These are phyloP conservation scores for Leccinum arenicola DNA, from an alignment of 768 basidiomycete genomes.

Conservation along the genomic window DNA sequence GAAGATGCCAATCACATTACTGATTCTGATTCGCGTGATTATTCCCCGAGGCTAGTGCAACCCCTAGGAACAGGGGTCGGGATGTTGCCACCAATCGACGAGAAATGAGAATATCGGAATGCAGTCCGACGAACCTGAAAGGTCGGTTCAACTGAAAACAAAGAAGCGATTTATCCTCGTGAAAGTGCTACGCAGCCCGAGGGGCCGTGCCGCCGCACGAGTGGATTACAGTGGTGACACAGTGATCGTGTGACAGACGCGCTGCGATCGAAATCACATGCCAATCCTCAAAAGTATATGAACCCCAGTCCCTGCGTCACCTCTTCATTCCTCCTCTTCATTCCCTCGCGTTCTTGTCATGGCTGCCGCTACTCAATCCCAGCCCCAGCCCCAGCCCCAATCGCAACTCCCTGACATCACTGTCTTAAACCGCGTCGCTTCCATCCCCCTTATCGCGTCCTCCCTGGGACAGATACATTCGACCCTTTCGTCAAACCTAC, in stretches of 20 bases:
- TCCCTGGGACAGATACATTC: slow-evolving; percentile 58
- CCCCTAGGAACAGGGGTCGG: slow-evolving; percentile 11
- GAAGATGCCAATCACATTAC: slow-evolving; percentile 7
- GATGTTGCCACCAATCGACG: not conserved
- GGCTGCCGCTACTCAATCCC: slow-evolving; percentile 34
- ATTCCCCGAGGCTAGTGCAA: not conserved
- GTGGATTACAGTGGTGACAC: slow-evolving; percentile 15
- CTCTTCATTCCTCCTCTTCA: slow-evolving; percentile 6
- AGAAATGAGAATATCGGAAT: not conserved
- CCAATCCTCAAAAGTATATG: slow-evolving; percentile 20
- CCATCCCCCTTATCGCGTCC: slow-evolving; percentile 71
- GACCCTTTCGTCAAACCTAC: slow-evolving; percentile 55
- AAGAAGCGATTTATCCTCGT: not conserved
- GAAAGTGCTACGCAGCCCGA: slow-evolving; percentile 6
- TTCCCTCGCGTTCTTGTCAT: slow-evolving; percentile 23
- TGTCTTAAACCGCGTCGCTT: slow-evolving; percentile 58
- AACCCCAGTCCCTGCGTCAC: slow-evolving; percentile 22
- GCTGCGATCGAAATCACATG: slow-evolving; percentile 25
- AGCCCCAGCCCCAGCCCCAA: slow-evolving; percentile 18
- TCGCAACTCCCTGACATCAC: slow-evolving; percentile 51
- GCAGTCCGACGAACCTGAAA: not conserved
- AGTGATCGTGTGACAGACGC: slow-evolving; percentile 20
- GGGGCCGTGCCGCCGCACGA: not conserved
- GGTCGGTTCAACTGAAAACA: not conserved
- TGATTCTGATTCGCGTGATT: slow-evolving; percentile 8